phyloP scores from a whole-genome alignment of 257 asterid species.

The Solanum okadae region DNA sequence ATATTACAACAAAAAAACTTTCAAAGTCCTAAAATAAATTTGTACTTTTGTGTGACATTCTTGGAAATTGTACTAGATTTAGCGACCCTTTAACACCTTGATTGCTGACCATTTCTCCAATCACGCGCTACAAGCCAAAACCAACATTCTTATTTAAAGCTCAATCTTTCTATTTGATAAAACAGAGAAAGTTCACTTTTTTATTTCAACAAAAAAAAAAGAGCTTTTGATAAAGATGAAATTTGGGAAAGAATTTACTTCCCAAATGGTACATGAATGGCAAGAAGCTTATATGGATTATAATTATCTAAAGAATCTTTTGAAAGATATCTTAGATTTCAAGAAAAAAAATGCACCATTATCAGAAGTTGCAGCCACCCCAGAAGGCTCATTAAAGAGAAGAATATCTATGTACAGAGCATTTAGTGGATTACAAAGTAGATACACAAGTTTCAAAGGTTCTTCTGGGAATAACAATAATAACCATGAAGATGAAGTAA shows the following conservation, averaged over 20 bases:
- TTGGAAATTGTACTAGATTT: not conserved
- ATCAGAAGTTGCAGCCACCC: slow-evolving; percentile 6
- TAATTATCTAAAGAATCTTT: slow-evolving; percentile 27
- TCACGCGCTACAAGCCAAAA: not conserved
- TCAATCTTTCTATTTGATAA: not conserved
- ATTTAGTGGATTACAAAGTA: slow-evolving; percentile 57
- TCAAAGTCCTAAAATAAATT: not conserved
- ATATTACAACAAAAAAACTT: not conserved
- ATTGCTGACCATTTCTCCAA: not conserved
- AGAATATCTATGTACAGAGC: slow-evolving; percentile 66
- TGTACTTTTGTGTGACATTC: not conserved
- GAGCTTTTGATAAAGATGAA: slow-evolving; percentile 38
- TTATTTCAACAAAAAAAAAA: not conserved
- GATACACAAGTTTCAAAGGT: not conserved
- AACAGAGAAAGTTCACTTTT: not conserved
- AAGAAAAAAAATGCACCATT: slow-evolving; percentile 8
- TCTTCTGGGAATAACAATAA: not conserved
- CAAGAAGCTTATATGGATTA: slow-evolving; percentile 73
- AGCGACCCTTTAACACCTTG: not conserved
- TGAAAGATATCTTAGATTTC: slow-evolving; percentile 38
- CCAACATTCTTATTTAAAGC: not conserved
- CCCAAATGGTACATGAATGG: slow-evolving; percentile 93
- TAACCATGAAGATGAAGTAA: slow-evolving; percentile 52
- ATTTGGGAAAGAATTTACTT: slow-evolving; percentile 77
- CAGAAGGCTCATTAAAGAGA: slow-evolving; percentile 29